A percentile compares a stretch with the other conserved stretches of the same genome.
These are phyloP conservation scores for Bassia scoparia DNA, from an alignment of 148 eudicot species.

Conservation along the genomic window DNA sequence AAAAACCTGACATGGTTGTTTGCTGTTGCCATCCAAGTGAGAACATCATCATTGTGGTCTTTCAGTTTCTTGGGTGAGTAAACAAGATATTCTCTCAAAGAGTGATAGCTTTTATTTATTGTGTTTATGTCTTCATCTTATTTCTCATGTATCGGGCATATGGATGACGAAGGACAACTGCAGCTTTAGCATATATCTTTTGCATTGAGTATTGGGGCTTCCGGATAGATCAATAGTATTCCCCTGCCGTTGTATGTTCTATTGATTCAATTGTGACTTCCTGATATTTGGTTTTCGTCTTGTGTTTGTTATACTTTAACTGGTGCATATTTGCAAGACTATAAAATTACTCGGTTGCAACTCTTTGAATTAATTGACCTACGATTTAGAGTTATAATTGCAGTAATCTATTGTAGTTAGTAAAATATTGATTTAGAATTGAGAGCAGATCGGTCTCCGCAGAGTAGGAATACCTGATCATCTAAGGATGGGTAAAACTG, in stretches of 20 bases:
- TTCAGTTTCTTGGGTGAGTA: slow-evolving; percentile 92
- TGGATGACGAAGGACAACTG: too few relatives aligned
- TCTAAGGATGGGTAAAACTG: slow-evolving; percentile 65
- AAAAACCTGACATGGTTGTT: slow-evolving; percentile 28
- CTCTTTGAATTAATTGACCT: too few relatives aligned
- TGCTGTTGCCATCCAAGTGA: slow-evolving; percentile 17
- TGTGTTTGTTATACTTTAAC: too few relatives aligned
- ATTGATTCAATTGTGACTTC: too few relatives aligned
- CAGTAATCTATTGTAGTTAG: too few relatives aligned
- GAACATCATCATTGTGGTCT: slow-evolving; percentile 18
- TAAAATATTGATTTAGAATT: slow-evolving; percentile 87
- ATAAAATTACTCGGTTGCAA: too few relatives aligned
- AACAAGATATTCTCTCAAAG: not conserved
- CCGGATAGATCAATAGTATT: too few relatives aligned
- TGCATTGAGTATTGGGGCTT: slow-evolving; percentile 97
- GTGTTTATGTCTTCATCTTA: not conserved
- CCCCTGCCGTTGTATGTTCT: too few relatives aligned
- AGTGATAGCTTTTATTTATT: not conserved
- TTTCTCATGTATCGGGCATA: slow-evolving; percentile 50
- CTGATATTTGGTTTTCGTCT: too few relatives aligned
- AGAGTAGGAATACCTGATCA: slow-evolving; percentile 99
- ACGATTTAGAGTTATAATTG: too few relatives aligned
- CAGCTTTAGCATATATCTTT: too few relatives aligned
- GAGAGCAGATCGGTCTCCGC: slow-evolving; percentile 96
- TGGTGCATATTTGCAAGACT: too few relatives aligned